Conservation (phyloP, 2,329 filamentous ascomycete species). For the Daldinia sp. region DNA sequence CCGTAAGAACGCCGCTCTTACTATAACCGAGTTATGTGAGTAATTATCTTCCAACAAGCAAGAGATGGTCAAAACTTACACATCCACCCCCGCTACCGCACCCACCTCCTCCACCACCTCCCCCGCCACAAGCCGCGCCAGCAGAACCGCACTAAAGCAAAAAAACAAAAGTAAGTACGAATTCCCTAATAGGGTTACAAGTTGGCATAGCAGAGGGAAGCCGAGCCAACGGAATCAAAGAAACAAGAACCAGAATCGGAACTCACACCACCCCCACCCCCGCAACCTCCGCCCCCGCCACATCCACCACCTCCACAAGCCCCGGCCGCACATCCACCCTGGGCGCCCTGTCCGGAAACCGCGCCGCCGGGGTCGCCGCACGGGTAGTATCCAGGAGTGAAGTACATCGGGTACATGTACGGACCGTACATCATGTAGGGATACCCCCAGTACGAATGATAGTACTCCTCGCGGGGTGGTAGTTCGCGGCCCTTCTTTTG, state of each 20-base stretch:
- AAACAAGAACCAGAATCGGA: not conserved
- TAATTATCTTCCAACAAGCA: not conserved
- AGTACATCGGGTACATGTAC: conserved; percentile 55
- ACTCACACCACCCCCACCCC: conserved; percentile 41
- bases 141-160: conserved; percentile 35
- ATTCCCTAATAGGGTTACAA: not conserved
- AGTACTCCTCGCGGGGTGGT: conserved; percentile 59
- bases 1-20: not conserved
- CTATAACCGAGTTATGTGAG: no score
- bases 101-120: conserved; percentile 42
- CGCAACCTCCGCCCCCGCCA: conserved; percentile 46
- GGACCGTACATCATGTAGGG: conserved; percentile 43
- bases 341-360: conserved; percentile 47
- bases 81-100: conserved; percentile 19
- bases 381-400: conserved; percentile 57
- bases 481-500: conserved; percentile 58
- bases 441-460: conserved; percentile 61
- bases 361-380: conserved; percentile 52
- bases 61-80: not conserved
- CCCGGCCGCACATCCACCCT: conserved; percentile 44
- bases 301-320: conserved; percentile 49
- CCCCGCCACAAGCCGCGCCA: conserved; percentile 42
- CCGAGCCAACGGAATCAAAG: not conserved
- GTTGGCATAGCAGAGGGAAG: not conserved
- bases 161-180: not conserved